Base-by-base conservation (phyloP, 1,139 yeast species). In the Lodderomyces parapsilosis region DNA sequence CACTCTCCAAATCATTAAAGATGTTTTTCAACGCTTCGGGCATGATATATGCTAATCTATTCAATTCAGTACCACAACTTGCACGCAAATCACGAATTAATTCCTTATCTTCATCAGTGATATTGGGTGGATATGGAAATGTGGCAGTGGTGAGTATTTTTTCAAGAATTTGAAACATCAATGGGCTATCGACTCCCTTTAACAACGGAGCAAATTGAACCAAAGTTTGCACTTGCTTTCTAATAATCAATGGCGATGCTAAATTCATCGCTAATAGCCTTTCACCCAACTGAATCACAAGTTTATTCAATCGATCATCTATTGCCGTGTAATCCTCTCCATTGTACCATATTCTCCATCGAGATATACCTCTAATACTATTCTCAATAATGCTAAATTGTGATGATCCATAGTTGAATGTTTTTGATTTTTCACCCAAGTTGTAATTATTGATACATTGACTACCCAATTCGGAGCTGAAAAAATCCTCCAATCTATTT, bases 121-220 rank as follows among this genome's bases (percentile, higher is more conserved):
- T 77, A 47, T 80, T 74, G 11, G 76, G 74, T 1, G 96, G 94
- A 52, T 86, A 86, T 43, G 85, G 90, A 59, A 81, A 82, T 0
- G 97, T 91, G 22, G 96, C 94, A 3, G 96, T 86, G 8, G 88
- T 83, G 45, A 94, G 76, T 15, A 93, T 90, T 52, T 85, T 86
- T 59, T 93, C 98, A 47, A 94, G 70, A 10, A 94, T 87, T 49
- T 81, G 79, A 62, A 93, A 88, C 80, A 93, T 81, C 39, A 87
- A 64, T 1, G 77, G 75, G 36, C 82, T 80, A 17, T 43, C 42
- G 13, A 80, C 82, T 51, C 88, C 93, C 55, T 88, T 87, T 47
- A 93, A 69, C 49, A 90, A 71, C 1, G 98, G 96, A n/a, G 97
- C 88, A 62, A 93, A 93, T 60, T 93, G 96, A n/a, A 94, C 98